phyloP scores from a whole-genome alignment of 1,284 basidiomycete genomes.

The Puccinia brachypodii region DNA sequence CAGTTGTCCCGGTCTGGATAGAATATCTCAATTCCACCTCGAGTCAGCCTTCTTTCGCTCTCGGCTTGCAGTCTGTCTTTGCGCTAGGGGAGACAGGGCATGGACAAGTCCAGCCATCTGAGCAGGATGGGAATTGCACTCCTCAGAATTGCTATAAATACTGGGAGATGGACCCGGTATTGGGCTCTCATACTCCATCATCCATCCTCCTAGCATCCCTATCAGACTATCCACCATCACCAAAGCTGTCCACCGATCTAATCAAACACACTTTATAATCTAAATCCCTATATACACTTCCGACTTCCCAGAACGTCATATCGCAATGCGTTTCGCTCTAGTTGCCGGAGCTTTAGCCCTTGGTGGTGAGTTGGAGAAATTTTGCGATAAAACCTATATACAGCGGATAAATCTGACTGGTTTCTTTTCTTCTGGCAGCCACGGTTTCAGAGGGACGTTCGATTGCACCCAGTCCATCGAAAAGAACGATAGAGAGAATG shows the following conservation, averaged over 20 bases:
- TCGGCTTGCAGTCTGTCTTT: background rate
- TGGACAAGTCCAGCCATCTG: background rate
- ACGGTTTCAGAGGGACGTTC: constrained; percentile 7
- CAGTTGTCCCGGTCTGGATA: no score
- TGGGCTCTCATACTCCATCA: background rate
- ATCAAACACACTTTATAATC: background rate
- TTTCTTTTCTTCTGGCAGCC: background rate
- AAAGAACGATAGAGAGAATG: background rate
- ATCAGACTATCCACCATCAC: background rate
- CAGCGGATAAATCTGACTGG: background rate
- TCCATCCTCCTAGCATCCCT: background rate
- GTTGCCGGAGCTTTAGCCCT: constrained; percentile 19
- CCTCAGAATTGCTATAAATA: background rate
- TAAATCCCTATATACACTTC: background rate
- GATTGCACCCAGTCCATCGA: constrained; percentile 5
- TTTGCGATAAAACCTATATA: no score
- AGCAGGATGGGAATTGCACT: background rate
- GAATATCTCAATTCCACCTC: no score
- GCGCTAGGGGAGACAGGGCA: background rate
- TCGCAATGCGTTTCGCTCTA: constrained; percentile 17
- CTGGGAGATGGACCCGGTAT: background rate
- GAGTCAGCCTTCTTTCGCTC: background rate
- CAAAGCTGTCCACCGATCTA: background rate
- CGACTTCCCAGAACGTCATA: background rate
- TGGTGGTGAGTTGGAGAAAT: background rate